A percentile compares a stretch with the other conserved stretches of the same genome.
These are phyloP conservation scores for Myochromella boudieri DNA, from an alignment of 768 basidiomycete genomes.

Conservation along the genomic window DNA sequence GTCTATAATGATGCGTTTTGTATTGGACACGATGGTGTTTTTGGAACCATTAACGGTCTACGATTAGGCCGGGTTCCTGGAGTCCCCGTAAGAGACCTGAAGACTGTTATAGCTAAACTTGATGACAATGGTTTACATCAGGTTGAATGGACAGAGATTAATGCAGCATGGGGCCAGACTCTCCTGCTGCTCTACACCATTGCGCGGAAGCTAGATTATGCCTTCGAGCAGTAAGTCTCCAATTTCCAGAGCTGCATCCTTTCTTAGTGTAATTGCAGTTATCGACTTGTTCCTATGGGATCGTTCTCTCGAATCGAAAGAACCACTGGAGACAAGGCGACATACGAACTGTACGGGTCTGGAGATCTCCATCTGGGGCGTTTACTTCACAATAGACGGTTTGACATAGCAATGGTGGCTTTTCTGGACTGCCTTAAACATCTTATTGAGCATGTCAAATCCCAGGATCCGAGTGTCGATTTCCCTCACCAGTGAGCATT, in stretches of 20 bases:
- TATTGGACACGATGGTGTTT: slow-evolving; percentile 91
- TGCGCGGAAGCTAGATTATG: slow-evolving; percentile 87
- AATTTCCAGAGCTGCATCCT: background rate
- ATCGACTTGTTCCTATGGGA: slow-evolving; percentile 90
- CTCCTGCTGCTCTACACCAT: slow-evolving; percentile 89
- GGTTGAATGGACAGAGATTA: slow-evolving; percentile 99
- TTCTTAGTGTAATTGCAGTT: slow-evolving; percentile 46
- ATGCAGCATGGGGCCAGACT: slow-evolving; percentile 98
- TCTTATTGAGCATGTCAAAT: slow-evolving; percentile 81
- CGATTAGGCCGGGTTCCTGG: slow-evolving; percentile 86
- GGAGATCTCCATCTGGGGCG: slow-evolving; percentile 89
- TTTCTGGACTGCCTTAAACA: slow-evolving; percentile 95
- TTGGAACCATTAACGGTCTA: slow-evolving; percentile 97
- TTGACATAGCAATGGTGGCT: slow-evolving; percentile 95
- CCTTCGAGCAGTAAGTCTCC: slow-evolving; percentile 73
- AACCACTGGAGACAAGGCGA: slow-evolving; percentile 75
- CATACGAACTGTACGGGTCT: slow-evolving; percentile 92
- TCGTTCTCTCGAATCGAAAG: slow-evolving; percentile 93
- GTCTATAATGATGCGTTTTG: slow-evolving; percentile 97
- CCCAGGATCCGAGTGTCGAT: slow-evolving; percentile 69
- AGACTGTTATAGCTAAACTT: background rate
- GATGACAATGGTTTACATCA: slow-evolving; percentile 27
- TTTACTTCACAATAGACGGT: slow-evolving; percentile 90
- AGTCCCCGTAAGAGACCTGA: slow-evolving; percentile 57
- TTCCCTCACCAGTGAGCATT: slow-evolving; percentile 83